Conservation (phyloP, 495 filamentous ascomycete species). For the Rhypophila decipiens region DNA sequence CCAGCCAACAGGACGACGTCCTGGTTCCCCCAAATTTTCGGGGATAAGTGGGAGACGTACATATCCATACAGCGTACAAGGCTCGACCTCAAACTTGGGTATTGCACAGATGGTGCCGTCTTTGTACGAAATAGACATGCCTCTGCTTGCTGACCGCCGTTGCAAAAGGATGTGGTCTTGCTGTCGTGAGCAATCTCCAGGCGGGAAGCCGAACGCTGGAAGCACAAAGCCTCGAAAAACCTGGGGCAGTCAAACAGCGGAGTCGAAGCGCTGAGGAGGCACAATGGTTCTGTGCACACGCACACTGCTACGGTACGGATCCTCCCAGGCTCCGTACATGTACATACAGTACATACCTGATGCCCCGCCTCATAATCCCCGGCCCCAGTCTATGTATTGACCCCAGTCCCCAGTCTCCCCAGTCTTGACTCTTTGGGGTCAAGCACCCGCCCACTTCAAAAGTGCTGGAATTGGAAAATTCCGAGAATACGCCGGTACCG, state of each 20-base stretch:
- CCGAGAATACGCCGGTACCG: slow-evolving; percentile 16
- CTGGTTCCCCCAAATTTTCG: too few relatives aligned
- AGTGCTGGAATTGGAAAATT: too few relatives aligned
- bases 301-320: not conserved
- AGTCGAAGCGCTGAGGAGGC: too few relatives aligned
- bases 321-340: too few relatives aligned
- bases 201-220: too few relatives aligned
- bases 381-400: not conserved
- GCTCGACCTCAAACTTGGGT: not conserved
- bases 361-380: too few relatives aligned
- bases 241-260: not conserved
- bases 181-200: too few relatives aligned
- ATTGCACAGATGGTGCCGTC: not conserved
- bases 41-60: too few relatives aligned
- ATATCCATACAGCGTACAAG: not conserved
- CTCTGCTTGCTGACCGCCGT: too few relatives aligned
- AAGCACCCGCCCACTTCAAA: not conserved
- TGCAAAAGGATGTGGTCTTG: too few relatives aligned
- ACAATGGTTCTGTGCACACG: not conserved
- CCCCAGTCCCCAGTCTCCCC: not conserved
- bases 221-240: too few relatives aligned
- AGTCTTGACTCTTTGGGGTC: not conserved
- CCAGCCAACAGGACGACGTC: not conserved
- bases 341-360: too few relatives aligned
- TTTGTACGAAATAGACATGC: not conserved